Conservation (phyloP, 202 grass and related monocot genomes). For the Elaeis oleifera region DNA sequence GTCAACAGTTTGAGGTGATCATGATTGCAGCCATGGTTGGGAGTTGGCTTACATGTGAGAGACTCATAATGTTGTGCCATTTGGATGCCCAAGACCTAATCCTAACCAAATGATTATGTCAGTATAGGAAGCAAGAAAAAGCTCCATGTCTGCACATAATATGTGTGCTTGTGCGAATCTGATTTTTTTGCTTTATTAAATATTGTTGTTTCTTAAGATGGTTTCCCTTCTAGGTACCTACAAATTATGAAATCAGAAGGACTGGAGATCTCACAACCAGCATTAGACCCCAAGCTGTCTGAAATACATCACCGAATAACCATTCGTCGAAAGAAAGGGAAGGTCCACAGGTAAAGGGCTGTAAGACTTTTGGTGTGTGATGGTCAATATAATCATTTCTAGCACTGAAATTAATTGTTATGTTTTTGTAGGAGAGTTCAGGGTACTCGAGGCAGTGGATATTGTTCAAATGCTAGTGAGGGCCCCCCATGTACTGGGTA, state of each 20-base stretch:
- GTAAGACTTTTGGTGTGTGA: no score
- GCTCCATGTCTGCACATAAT: no score
- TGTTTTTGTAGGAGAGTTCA: constrained; percentile 46
- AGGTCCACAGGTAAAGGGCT: constrained; percentile 52
- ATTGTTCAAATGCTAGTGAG: constrained; percentile 45
- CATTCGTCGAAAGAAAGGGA: constrained; percentile 47
- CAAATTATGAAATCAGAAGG: constrained; percentile 81
- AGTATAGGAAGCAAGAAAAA: no score
- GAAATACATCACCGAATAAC: constrained; percentile 90
- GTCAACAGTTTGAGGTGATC: no score
- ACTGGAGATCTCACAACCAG: constrained; percentile 84
- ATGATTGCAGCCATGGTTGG: no score
- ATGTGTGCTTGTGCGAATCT: no score
- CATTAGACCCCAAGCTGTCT: constrained; percentile 57
- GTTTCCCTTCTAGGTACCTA: constrained; percentile 48
- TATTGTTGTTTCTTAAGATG: neutral
- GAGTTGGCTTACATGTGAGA: no score
- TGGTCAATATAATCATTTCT: no score
- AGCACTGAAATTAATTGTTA: constrained; percentile 6
- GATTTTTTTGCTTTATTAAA: neutral
- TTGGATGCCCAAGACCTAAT: no score
- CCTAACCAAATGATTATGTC: no score
- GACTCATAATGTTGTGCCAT: no score
- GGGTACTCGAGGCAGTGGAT: constrained; percentile 41
- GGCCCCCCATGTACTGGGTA: constrained; percentile 88